Evolutionary conservation across 768 basidiomycete genomes (phyloP).

Genomic region (Phaffia tasmanica): DNA sequence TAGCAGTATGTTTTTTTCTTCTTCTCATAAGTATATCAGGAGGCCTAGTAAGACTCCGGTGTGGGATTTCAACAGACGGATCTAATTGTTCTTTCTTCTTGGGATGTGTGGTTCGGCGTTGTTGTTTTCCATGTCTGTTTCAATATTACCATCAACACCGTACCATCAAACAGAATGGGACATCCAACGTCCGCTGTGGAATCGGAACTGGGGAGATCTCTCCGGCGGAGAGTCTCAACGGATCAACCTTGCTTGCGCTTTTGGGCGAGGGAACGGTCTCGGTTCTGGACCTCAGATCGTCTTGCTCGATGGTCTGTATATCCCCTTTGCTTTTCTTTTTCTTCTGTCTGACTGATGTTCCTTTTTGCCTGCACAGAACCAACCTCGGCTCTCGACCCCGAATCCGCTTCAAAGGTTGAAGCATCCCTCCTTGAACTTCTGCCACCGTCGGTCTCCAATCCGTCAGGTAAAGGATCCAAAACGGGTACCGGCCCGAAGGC

Average conservation of each 20-base stretch:
- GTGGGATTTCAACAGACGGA: too few relatives aligned
- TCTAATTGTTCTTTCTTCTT: too few relatives aligned
- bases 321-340: background rate
- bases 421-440: slow-evolving; percentile 49
- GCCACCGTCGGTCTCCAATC: slow-evolving; percentile 26
- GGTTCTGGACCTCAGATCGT: slow-evolving; percentile 57
- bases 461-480: background rate
- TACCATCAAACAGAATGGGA: slow-evolving; percentile 57
- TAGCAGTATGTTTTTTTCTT: background rate
- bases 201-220: slow-evolving; percentile 62
- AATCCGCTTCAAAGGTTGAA: slow-evolving; percentile 58
- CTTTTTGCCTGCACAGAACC: slow-evolving; percentile 50
- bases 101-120: too few relatives aligned
- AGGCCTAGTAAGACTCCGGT: too few relatives aligned
- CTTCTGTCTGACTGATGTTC: slow-evolving; percentile 6
- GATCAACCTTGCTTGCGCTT: slow-evolving; percentile 62
- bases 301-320: slow-evolving; percentile 41
- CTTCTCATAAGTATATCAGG: too few relatives aligned
- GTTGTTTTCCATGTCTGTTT: too few relatives aligned
- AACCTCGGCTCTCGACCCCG: slow-evolving; percentile 72
- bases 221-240: slow-evolving; percentile 82
- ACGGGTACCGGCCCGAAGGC: slow-evolving; percentile 20
- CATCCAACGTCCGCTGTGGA: slow-evolving; percentile 59
- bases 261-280: slow-evolving; percentile 46
- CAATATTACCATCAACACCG: too few relatives aligned